These are phyloP conservation scores for Aureococcus anophagefferens DNA, from an alignment of 108 stramenopile genomes.

Conservation along the genomic window DNA sequence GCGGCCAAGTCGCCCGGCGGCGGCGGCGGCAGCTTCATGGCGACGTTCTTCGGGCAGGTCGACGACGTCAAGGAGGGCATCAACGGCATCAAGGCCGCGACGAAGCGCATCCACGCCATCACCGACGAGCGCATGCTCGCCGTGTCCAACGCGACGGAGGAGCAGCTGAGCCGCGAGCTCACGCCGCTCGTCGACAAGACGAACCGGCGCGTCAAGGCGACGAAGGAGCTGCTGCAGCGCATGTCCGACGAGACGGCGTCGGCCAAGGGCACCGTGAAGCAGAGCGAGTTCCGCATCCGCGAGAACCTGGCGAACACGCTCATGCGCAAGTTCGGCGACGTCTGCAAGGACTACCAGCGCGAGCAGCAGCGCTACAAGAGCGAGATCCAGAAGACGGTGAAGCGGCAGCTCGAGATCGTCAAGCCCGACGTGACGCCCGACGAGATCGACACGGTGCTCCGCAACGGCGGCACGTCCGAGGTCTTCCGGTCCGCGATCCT, in stretches of 20 bases:
- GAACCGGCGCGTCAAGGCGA: not conserved
- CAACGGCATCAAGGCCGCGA: not conserved
- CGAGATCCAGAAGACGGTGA: constrained; percentile 85
- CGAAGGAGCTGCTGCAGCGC: not conserved
- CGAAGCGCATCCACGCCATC: not conserved
- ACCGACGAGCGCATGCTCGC: not conserved
- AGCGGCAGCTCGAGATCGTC: constrained; percentile 84
- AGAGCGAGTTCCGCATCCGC: not conserved
- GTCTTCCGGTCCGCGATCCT: constrained; percentile 69
- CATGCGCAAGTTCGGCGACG: constrained; percentile 92
- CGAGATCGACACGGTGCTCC: constrained; percentile 87
- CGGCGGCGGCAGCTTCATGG: not conserved
- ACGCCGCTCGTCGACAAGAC: not conserved
- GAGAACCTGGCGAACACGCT: constrained; percentile 84
- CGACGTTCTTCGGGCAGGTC: not conserved
- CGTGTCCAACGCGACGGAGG: not conserved
- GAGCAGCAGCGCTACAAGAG: constrained; percentile 92
- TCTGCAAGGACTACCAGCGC: constrained; percentile 88
- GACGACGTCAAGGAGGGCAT: not conserved
- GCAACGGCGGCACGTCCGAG: constrained; percentile 70
- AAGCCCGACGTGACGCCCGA: constrained; percentile 92
- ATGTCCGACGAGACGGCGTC: not conserved
- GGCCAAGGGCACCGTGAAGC: not conserved
- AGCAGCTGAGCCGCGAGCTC: not conserved
- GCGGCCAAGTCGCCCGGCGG: too few relatives aligned